Conservation (phyloP, 257 asterid species). For the Salvia miltiorrhiza region DNA sequence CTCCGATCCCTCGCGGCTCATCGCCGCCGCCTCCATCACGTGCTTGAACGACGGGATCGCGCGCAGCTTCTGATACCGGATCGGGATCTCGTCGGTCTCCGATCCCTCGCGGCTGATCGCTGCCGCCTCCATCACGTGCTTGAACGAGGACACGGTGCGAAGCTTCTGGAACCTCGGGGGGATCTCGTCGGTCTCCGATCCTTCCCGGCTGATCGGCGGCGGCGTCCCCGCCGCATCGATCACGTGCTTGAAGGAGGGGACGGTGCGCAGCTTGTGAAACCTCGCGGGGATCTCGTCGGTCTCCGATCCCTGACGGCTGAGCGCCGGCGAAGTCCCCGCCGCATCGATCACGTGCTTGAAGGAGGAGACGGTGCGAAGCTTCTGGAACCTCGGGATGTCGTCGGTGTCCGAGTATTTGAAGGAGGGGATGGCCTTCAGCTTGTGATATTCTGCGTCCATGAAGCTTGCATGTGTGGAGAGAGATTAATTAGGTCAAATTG, state of each 20-base stretch:
- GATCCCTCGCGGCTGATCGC: too few species aligned
- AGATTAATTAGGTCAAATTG: background rate
- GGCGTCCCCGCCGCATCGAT: too few species aligned
- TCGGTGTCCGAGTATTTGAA: slow-evolving; percentile 18
- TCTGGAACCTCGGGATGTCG: too few species aligned
- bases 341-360: slow-evolving; percentile 22
- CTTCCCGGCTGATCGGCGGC: slow-evolving; percentile 19
- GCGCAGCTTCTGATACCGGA: slow-evolving; percentile 14
- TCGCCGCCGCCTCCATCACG: slow-evolving; percentile 23
- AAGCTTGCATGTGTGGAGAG: background rate
- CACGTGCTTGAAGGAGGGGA: slow-evolving; percentile 31
- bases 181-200: background rate
- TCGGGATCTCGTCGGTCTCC: slow-evolving; percentile 16
- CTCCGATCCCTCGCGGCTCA: slow-evolving; percentile 22
- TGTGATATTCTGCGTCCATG: slow-evolving; percentile 26
- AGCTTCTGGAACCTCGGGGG: too few species aligned
- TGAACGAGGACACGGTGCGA: too few species aligned
- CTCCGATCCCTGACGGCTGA: slow-evolving; percentile 16
- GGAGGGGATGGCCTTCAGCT: slow-evolving; percentile 29
- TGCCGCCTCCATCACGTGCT: slow-evolving; percentile 16
- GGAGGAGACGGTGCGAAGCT: too few species aligned
- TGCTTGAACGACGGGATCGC: slow-evolving; percentile 26
- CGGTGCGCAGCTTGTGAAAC: slow-evolving; percentile 19
- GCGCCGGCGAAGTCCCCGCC: too few species aligned
- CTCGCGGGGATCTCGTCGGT: slow-evolving; percentile 12